Conservation (phyloP, 2,329 filamentous ascomycete species). For the Fusarium heterosporum region DNA sequence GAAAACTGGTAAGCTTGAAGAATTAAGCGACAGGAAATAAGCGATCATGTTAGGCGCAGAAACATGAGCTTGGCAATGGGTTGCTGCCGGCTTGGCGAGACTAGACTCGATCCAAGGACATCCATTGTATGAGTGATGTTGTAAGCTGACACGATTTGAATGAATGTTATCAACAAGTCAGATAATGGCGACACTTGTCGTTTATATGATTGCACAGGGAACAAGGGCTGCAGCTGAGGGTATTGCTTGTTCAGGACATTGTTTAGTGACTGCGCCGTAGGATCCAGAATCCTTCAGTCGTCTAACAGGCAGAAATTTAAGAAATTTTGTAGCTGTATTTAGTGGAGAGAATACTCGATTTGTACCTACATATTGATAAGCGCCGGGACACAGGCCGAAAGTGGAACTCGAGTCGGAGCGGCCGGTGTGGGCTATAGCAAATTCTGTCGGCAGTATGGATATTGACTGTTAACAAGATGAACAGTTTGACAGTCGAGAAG, state of each 20-base stretch:
- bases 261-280: background rate
- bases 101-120: background rate
- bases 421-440: background rate
- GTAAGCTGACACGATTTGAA: background rate
- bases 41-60: background rate
- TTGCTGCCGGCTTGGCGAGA: slow-evolving; percentile 28
- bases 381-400: slow-evolving; percentile 24
- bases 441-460: slow-evolving; percentile 3
- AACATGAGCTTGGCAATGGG: slow-evolving; percentile 9
- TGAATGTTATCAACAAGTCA: slow-evolving; percentile 3
- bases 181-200: slow-evolving; percentile 22
- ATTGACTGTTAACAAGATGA: background rate
- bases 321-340: background rate
- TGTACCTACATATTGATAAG: background rate
- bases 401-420: slow-evolving; percentile 3
- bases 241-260: background rate
- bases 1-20: background rate
- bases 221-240: background rate
- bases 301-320: slow-evolving; percentile 9
- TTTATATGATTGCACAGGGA: background rate
- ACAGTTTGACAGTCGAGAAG: background rate
- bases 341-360: slow-evolving; percentile 5
- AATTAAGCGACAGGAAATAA: background rate
- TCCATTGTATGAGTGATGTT: background rate
- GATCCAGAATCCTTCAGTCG: slow-evolving; percentile 3